Conservation (phyloP, 2,329 filamentous ascomycete genomes). For the Dactylellina drechsleri region DNA sequence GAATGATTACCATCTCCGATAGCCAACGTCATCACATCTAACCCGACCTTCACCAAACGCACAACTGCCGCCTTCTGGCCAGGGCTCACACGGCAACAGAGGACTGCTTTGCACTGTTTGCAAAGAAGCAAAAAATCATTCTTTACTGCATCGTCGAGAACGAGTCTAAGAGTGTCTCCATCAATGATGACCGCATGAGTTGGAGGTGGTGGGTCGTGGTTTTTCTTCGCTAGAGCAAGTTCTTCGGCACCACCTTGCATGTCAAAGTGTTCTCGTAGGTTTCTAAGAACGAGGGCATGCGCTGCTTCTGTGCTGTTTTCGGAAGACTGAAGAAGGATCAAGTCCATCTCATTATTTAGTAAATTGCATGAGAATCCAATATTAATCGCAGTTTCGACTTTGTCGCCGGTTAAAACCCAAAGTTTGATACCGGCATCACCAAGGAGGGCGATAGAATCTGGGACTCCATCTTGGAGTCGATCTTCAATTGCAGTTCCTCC, state of each 20-base stretch:
- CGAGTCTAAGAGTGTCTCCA: constrained; percentile 89
- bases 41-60: constrained; percentile 89
- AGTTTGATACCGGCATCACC: constrained; percentile 96
- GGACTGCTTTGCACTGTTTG: constrained; percentile 94
- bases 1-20: constrained; percentile 77
- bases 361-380: constrained; percentile 99
- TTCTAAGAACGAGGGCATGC: constrained; percentile 68
- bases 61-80: constrained; percentile 98
- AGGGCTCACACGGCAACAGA: constrained; percentile 96
- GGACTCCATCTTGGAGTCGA: constrained; percentile 93
- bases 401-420: constrained; percentile 98
- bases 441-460: constrained; percentile 90
- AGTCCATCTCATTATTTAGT: constrained; percentile 96
- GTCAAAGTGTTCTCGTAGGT: constrained; percentile 82
- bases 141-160: constrained; percentile 81
- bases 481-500: constrained; percentile 98
- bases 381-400: constrained; percentile 99
- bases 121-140: constrained; percentile 95
- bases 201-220: constrained; percentile 83
- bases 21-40: constrained; percentile 95
- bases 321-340: constrained; percentile 86
- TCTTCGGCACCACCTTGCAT: constrained; percentile 88
- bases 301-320: constrained; percentile 67
- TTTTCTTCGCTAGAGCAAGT: constrained; percentile 78
- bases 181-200: constrained; percentile 96